Percentiles rank a stretch among this genome's conserved stretches.
phyloP scores from a whole-genome alignment of 192 early-diverging fungal genomes.

The Chytriomyces sp. region DNA sequence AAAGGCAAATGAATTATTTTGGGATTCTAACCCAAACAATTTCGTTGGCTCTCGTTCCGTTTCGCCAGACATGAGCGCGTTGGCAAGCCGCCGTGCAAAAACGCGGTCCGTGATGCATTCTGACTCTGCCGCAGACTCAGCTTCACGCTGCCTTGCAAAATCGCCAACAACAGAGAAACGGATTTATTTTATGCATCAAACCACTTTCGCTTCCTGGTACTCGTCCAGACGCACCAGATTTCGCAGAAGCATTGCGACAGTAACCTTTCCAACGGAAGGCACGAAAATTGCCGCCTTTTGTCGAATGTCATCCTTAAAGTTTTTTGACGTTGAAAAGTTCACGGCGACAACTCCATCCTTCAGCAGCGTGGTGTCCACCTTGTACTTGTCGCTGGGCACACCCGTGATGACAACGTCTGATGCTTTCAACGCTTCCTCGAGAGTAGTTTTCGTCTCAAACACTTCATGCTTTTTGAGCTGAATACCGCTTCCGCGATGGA shows the following conservation, averaged over 20 bases:
- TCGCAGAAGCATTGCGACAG: constrained; percentile 97
- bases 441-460: constrained; percentile 70
- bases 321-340: constrained; percentile 96
- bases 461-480: constrained; percentile 59
- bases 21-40: too few relatives aligned
- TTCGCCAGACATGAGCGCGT: too few relatives aligned
- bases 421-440: constrained; percentile 80
- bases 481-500: constrained; percentile 54
- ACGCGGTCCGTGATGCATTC: too few relatives aligned
- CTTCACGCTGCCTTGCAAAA: too few relatives aligned
- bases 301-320: constrained; percentile 93
- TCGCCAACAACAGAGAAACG: too few relatives aligned
- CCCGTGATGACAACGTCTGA: constrained; percentile 99
- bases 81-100: too few relatives aligned
- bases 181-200: neutral
- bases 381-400: constrained; percentile 87
- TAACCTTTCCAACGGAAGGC: constrained; percentile 96
- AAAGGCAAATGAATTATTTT: too few relatives aligned
- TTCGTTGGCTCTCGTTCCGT: too few relatives aligned
- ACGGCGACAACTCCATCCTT: constrained; percentile 98
- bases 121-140: too few relatives aligned
- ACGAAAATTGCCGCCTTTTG: constrained; percentile 95
- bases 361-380: constrained; percentile 80
- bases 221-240: constrained; percentile 84
- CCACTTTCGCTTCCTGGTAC: constrained; percentile 37